Percentiles rank a stretch among this genome's conserved stretches.
phyloP scores from a whole-genome alignment of 306 rosid genomes.

The Astragalus membranaceus region DNA sequence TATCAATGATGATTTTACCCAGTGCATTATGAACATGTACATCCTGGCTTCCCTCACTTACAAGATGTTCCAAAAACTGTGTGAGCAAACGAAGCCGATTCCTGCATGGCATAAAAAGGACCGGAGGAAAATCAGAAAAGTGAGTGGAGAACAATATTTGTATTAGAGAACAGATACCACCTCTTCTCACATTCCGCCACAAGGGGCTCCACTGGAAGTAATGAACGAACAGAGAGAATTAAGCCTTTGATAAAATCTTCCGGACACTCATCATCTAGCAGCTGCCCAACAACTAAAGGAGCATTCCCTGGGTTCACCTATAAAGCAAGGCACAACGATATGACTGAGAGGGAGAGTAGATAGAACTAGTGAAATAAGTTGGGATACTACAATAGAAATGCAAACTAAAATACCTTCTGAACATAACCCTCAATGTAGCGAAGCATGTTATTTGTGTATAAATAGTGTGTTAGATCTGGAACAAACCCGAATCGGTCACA shows the following conservation, averaged over 20 bases:
- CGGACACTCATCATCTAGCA: conserved; percentile 97
- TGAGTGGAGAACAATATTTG: neutral
- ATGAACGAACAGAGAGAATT: conserved; percentile 97
- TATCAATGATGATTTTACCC: conserved; percentile 97
- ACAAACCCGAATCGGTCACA: conserved; percentile 99
- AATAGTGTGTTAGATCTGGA: conserved; percentile 95
- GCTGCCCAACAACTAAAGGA: conserved; percentile 97
- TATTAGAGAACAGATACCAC: conserved; percentile 33
- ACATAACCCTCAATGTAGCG: conserved; percentile 99
- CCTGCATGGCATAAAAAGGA: conserved; percentile 39
- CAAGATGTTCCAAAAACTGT: conserved; percentile 97
- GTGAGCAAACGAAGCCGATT: conserved; percentile 94
- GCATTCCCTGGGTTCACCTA: conserved; percentile 99
- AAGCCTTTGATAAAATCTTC: conserved; percentile 97
- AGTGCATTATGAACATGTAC: conserved; percentile 96
- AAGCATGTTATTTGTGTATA: conserved; percentile 96
- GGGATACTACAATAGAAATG: neutral
- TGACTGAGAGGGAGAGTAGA: neutral
- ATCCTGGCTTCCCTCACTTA: conserved; percentile 99
- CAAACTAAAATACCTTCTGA: conserved; percentile 66
- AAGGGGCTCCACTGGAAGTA: conserved; percentile 98
- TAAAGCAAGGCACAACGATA: conserved; percentile 8
- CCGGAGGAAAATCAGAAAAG: conserved; percentile 13
- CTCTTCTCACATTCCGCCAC: conserved; percentile 99
- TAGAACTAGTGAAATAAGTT: neutral